phyloP scores from a whole-genome alignment of 805 yeast genomes.

The Spathaspora gorwiae region DNA sequence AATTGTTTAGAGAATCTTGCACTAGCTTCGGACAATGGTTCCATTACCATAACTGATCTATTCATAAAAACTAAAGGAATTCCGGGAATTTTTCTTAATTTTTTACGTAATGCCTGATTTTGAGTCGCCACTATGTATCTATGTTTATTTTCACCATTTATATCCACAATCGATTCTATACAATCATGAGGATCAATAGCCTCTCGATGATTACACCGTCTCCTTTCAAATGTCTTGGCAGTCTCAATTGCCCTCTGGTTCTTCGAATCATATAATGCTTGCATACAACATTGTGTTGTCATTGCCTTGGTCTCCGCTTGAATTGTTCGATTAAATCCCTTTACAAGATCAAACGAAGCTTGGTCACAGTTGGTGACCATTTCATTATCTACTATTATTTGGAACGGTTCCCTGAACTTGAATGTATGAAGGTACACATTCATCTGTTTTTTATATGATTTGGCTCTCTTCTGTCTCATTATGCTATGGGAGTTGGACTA shows the following conservation, averaged over 20 bases:
- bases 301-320: constrained; percentile 83
- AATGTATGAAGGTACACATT: constrained; percentile 78
- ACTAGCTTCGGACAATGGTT: constrained; percentile 79
- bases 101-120: constrained; percentile 61
- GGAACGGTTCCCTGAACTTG: constrained; percentile 92
- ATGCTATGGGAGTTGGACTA: neutral
- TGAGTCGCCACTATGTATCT: constrained; percentile 88
- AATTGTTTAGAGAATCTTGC: constrained; percentile 29
- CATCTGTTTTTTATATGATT: constrained; percentile 90
- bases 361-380: constrained; percentile 61
- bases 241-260: constrained; percentile 73
- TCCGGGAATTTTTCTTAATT: constrained; percentile 76
- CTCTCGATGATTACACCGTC: constrained; percentile 85
- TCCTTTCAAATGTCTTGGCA: constrained; percentile 82
- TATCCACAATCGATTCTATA: constrained; percentile 60
- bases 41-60: constrained; percentile 93
- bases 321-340: constrained; percentile 73
- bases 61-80: constrained; percentile 84
- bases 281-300: constrained; percentile 96
- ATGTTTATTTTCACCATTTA: constrained; percentile 80
- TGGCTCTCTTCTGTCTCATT: constrained; percentile 97
- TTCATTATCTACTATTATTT: constrained; percentile 81
- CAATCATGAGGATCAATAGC: constrained; percentile 68
- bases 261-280: constrained; percentile 67
- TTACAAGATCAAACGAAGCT: constrained; percentile 72